Conservation (phyloP, 2,329 filamentous ascomycete species). For the Botryosphaeria dothidea region DNA sequence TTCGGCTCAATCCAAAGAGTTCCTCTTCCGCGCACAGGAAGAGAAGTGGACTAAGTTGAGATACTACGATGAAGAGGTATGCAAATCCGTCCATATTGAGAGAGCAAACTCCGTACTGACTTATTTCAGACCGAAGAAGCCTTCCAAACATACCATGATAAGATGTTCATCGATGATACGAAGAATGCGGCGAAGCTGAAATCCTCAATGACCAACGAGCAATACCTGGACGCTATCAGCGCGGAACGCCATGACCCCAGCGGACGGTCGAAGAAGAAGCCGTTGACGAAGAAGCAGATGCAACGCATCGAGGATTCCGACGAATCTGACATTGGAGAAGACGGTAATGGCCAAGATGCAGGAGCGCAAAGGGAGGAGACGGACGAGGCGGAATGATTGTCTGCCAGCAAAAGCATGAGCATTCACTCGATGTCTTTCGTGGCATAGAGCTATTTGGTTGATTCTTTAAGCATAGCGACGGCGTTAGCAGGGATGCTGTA, state of each 20-base stretch:
- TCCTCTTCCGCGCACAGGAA: slow-evolving; percentile 74
- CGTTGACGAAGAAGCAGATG: slow-evolving; percentile 28
- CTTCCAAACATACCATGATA: slow-evolving; percentile 74
- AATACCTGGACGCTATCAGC: slow-evolving; percentile 66
- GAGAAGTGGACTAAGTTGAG: slow-evolving; percentile 79
- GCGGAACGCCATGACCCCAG: slow-evolving; percentile 46
- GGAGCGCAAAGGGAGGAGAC: not conserved
- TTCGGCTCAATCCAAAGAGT: slow-evolving; percentile 71
- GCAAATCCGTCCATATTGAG: not conserved
- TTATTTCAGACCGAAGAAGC: slow-evolving; percentile 60
- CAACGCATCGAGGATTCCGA: slow-evolving; percentile 20
- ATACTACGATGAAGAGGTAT: slow-evolving; percentile 78
- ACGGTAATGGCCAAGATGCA: not conserved
- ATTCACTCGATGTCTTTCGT: not conserved
- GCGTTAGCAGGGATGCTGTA: not conserved
- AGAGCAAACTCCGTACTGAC: not conserved
- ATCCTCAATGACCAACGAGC: slow-evolving; percentile 57
- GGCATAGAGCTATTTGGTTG: not conserved
- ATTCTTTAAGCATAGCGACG: slow-evolving; percentile 14
- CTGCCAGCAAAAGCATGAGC: not conserved
- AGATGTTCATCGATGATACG: slow-evolving; percentile 60
- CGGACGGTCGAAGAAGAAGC: slow-evolving; percentile 40
- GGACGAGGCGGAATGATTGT: not conserved
- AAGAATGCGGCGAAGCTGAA: slow-evolving; percentile 50
- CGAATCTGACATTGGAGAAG: slow-evolving; percentile 10